Base-by-base conservation (phyloP, 192 early-diverging fungal species). In the Coemansia aciculifera region DNA sequence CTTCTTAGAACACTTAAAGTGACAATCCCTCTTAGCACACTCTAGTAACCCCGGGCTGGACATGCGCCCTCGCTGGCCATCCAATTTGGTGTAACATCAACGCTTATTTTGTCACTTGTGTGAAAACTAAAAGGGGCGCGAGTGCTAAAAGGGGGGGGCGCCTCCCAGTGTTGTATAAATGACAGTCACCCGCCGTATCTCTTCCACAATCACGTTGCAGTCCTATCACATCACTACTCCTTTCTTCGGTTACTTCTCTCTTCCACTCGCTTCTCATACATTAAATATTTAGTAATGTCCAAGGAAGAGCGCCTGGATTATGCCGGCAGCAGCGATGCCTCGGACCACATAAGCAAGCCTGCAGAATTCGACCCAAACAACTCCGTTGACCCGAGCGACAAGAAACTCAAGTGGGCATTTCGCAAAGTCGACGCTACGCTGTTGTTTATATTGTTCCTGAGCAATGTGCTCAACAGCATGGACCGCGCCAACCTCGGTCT, bases 401-500 rank as follows among this genome's bases (percentile, higher is more conserved):
- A 59, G 52, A 69, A 65, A 40, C 77, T 79, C 39, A 69, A 60
- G 39, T 74, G 77, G 77, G 72, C 77, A 10, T 74, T 71, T 59
- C 72, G 77, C 62, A 79, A 79, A 51, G 61, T 79, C 36, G 77
- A 79, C 63, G 69, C 69, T 1, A 71, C 72, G 3, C 66, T 79
- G 34, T 72, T 79, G 3, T 67, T 74, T 12, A 68, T 79, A 1
- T 23, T 79, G 1, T 74, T 79, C n/a, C 61, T 79, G 3, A 74
- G 77, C 63, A 79, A 74, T 31, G 72, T 79, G 17, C 77, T 79
- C 52, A 79, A 79, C 64, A 71, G 68, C 48, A 79, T 79, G 72
- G 77, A 79, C 59, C 72, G 77, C 9, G 77, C 54, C 40, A 79
- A 79, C 56, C 68, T 79, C 38, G 77, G 77, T 7, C 36, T 79